Evolutionary conservation across 1,139 yeast species (phyloP).

Genomic region (Yamadazyma spencermartinsiae): DNA sequence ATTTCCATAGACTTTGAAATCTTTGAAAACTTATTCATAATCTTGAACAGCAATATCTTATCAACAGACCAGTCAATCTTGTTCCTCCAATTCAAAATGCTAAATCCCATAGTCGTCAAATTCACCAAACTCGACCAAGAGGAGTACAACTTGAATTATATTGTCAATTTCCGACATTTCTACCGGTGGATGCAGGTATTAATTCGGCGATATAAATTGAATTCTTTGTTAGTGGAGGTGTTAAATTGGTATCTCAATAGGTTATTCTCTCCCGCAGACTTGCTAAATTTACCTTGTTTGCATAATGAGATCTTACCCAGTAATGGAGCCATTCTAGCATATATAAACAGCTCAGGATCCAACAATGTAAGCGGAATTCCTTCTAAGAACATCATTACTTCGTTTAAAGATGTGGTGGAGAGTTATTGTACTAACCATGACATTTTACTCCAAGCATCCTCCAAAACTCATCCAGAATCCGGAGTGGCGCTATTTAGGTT

Average conservation of each 20-base stretch:
- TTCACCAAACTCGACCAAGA: conserved; percentile 5
- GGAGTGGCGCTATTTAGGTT: conserved; percentile 27
- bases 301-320: conserved; percentile 3
- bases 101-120: conserved; percentile 28
- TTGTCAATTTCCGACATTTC: background rate
- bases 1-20: background rate
- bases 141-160: conserved; percentile 1
- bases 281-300: background rate
- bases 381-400: conserved; percentile 27
- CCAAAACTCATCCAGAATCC: conserved; percentile 16
- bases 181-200: background rate
- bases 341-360: background rate
- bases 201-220: background rate
- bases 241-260: conserved; percentile 1
- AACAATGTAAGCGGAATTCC: conserved; percentile 31
- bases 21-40: conserved; percentile 1
- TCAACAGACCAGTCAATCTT: conserved; percentile 9
- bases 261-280: background rate
- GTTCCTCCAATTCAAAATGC: conserved; percentile 28
- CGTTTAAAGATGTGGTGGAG: conserved; percentile 41
- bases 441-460: conserved; percentile 23
- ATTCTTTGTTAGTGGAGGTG: background rate
- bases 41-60: conserved; percentile 2
- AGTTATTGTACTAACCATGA: conserved; percentile 28
- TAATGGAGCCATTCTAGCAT: conserved; percentile 3